Conservation (phyloP, 1,284 basidiomycete species). For the Cryptococcus sp. region DNA sequence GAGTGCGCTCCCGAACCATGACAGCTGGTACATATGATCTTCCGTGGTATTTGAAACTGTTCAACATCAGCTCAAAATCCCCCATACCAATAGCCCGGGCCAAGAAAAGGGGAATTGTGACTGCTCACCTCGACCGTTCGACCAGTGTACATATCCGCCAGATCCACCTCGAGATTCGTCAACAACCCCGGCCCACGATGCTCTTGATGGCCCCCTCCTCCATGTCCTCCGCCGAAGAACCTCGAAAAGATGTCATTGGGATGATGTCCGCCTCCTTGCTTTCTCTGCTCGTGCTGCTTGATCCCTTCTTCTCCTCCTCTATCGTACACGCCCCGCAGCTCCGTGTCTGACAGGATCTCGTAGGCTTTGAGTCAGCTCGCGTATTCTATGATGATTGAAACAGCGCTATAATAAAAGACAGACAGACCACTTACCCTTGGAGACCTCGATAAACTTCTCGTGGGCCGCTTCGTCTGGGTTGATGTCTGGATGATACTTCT, state of each 20-base stretch:
- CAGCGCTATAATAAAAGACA: not conserved
- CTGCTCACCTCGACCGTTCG: constrained; percentile 68
- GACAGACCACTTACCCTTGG: constrained; percentile 58
- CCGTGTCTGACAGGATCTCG: constrained; percentile 2
- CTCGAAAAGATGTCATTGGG: constrained; percentile 89
- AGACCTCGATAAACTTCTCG: constrained; percentile 80
- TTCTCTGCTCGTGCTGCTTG: constrained; percentile 65
- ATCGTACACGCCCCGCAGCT: constrained; percentile 61
- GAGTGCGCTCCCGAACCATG: constrained; percentile 85
- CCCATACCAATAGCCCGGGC: not conserved
- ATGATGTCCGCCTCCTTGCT: constrained; percentile 56
- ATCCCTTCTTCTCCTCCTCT: constrained; percentile 86
- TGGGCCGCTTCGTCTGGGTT: constrained; percentile 78
- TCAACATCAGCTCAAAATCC: constrained; percentile 1
- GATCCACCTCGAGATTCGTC: constrained; percentile 78
- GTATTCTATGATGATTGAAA: not conserved
- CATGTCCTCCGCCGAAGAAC: constrained; percentile 69
- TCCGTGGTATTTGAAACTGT: constrained; percentile 85
- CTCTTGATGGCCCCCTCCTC: constrained; percentile 58
- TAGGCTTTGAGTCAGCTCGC: constrained; percentile 5
- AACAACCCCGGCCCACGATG: constrained; percentile 75
- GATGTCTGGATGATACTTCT: constrained; percentile 88
- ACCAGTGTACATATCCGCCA: constrained; percentile 81
- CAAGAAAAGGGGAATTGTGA: not conserved
- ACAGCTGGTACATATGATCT: constrained; percentile 86